Evolutionary conservation across 1,284 basidiomycete species (phyloP).

Genomic region (Singerocomus inundabilis): DNA sequence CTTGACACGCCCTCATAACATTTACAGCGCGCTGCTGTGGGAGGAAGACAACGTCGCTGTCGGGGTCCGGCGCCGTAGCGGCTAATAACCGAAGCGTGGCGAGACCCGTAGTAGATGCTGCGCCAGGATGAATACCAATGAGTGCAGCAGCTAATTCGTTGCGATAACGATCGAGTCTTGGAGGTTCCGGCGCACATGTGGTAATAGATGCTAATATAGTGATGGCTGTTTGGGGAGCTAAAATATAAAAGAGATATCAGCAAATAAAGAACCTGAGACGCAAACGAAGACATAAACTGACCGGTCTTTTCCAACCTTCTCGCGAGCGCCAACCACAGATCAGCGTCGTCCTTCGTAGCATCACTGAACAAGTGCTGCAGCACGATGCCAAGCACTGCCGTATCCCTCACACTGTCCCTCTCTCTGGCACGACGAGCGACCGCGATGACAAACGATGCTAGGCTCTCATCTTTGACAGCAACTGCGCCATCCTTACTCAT

Average conservation of each 20-base stretch:
- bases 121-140: conserved; percentile 62
- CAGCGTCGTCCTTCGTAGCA: conserved; percentile 63
- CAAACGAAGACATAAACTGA: conserved; percentile 28
- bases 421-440: conserved; percentile 38
- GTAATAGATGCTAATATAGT: conserved; percentile 67
- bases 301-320: conserved; percentile 61
- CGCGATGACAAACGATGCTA: conserved; percentile 44
- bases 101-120: conserved; percentile 71
- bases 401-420: conserved; percentile 50
- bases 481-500: conserved; percentile 29
- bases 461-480: conserved; percentile 26
- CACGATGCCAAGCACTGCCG: conserved; percentile 58
- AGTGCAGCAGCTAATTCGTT: conserved; percentile 87
- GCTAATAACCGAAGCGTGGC: conserved; percentile 69
- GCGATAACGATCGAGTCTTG: conserved; percentile 76
- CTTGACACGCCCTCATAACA: conserved; percentile 82
- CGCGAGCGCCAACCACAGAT: conserved; percentile 72
- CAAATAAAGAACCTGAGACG: not conserved
- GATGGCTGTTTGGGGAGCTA: conserved; percentile 68
- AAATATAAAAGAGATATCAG: conserved; percentile 1
- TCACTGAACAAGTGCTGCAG: conserved; percentile 62
- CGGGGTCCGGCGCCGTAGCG: conserved; percentile 73
- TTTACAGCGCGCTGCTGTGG: conserved; percentile 88
- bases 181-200: conserved; percentile 63
- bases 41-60: conserved; percentile 83